phyloP scores from a whole-genome alignment of 2,329 filamentous ascomycete species.

The Phaeosphaeria sp. region DNA sequence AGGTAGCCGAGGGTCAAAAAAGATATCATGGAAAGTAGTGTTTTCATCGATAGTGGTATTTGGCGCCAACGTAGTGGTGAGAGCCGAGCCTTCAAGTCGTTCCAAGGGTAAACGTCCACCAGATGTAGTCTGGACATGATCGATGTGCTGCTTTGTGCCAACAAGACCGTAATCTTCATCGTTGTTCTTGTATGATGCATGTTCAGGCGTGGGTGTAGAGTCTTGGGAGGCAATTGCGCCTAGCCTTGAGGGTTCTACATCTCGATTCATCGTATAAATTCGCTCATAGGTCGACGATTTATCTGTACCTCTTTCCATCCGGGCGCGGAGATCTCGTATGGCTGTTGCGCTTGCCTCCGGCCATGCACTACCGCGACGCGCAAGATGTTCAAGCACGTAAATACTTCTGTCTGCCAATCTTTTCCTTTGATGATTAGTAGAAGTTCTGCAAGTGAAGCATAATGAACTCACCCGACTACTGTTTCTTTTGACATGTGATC shows the following conservation, averaged over 20 bases:
- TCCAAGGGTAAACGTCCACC: not conserved
- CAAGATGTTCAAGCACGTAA: constrained; percentile 32
- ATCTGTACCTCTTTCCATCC: constrained; percentile 14
- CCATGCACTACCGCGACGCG: constrained; percentile 35
- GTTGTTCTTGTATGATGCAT: not conserved
- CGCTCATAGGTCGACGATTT: too few species aligned
- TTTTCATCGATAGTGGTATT: constrained; percentile 6
- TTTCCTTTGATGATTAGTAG: too few species aligned
- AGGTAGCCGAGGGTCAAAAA: constrained; percentile 4
- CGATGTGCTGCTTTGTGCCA: not conserved
- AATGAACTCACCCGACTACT: constrained; percentile 48
- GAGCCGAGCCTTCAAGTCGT: too few species aligned
- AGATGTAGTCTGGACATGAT: not conserved
- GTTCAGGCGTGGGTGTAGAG: not conserved
- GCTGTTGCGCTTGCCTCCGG: constrained; percentile 39
- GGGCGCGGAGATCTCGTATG: constrained; percentile 29
- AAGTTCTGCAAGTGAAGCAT: rapidly evolving
- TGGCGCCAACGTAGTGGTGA: not conserved
- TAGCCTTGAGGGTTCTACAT: too few species aligned
- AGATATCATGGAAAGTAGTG: constrained; percentile 16
- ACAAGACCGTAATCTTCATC: not conserved
- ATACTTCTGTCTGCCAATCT: constrained; percentile 35
- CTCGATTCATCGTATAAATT: too few species aligned
- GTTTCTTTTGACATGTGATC: constrained; percentile 50
- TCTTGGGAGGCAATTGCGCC: not conserved